Conservation (phyloP, 495 filamentous ascomycete genomes). For the Immersiella caudata region DNA sequence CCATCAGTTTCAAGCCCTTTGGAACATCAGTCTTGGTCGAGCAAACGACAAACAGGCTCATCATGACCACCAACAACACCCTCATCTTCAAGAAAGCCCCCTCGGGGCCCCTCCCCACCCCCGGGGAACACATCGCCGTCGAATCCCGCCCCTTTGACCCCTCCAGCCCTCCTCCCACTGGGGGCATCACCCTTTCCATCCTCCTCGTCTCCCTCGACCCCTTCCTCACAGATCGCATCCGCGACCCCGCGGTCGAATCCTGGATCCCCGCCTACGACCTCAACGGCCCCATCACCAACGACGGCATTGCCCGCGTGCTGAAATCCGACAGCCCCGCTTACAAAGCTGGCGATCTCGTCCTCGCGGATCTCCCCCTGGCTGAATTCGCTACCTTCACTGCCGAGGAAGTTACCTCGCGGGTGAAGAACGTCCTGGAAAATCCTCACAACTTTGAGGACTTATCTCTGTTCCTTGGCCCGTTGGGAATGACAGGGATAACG, state of each 20-base stretch:
- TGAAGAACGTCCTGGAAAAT: conserved; percentile 52
- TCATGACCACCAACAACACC: conserved; percentile 61
- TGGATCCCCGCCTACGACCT: conserved; percentile 61
- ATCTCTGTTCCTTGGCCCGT: neutral
- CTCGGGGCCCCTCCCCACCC: conserved; percentile 61
- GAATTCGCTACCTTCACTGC: conserved; percentile 68
- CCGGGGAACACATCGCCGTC: conserved; percentile 70
- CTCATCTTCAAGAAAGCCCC: conserved; percentile 74
- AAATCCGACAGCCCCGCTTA: conserved; percentile 62
- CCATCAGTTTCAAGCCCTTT: too few relatives aligned
- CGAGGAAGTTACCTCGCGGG: neutral
- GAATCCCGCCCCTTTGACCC: conserved; percentile 61
- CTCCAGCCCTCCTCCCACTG: conserved; percentile 30
- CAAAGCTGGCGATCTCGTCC: conserved; percentile 63
- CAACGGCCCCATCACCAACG: conserved; percentile 59
- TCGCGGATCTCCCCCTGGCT: conserved; percentile 78
- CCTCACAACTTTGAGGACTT: neutral
- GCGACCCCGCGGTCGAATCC: conserved; percentile 75
- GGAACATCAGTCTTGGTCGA: too few relatives aligned
- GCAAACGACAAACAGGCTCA: neutral
- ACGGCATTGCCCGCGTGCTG: conserved; percentile 61
- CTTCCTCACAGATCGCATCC: conserved; percentile 69
- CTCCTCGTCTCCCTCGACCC: conserved; percentile 57
- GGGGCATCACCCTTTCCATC: conserved; percentile 16
- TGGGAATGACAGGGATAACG: neutral